Evolutionary conservation across 176 grass and related monocot species (phyloP).

Genomic region (Zoysia japonica): DNA sequence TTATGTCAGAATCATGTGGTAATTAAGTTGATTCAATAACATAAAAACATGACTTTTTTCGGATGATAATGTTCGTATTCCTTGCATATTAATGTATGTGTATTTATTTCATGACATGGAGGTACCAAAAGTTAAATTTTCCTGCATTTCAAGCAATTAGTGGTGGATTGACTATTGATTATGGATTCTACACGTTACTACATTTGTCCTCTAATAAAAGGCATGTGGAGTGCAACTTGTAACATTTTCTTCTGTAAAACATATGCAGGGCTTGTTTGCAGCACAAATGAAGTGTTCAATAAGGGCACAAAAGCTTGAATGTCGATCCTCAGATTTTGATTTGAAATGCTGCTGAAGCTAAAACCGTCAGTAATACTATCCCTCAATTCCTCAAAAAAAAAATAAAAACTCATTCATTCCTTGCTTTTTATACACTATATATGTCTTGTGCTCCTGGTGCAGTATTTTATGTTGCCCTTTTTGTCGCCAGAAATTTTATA

Average conservation of each 20-base stretch:
- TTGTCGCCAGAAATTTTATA: constrained; percentile 1
- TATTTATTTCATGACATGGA: not conserved
- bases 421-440: constrained; percentile 5
- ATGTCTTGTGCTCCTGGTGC: not conserved
- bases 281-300: constrained; percentile 5
- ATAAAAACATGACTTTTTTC: constrained; percentile 12
- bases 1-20: constrained; percentile 22
- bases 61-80: not conserved
- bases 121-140: not conserved
- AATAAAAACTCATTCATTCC: constrained; percentile 15
- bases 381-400: no score
- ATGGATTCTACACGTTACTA: not conserved
- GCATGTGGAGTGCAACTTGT: not conserved
- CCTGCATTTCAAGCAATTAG: not conserved
- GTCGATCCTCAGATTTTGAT: not conserved
- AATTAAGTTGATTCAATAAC: constrained; percentile 1
- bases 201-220: not conserved
- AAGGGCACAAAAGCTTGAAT: not conserved
- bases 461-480: not conserved
- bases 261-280: constrained; percentile 6
- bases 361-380: constrained; percentile 9
- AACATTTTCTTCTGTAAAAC: constrained; percentile 24
- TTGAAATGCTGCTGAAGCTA: constrained; percentile 22
- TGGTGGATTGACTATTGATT: constrained; percentile 9
- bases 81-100: not conserved